Evolutionary conservation across 305 asterid species (phyloP).

Genomic region (Solanum aculeatissimum): DNA sequence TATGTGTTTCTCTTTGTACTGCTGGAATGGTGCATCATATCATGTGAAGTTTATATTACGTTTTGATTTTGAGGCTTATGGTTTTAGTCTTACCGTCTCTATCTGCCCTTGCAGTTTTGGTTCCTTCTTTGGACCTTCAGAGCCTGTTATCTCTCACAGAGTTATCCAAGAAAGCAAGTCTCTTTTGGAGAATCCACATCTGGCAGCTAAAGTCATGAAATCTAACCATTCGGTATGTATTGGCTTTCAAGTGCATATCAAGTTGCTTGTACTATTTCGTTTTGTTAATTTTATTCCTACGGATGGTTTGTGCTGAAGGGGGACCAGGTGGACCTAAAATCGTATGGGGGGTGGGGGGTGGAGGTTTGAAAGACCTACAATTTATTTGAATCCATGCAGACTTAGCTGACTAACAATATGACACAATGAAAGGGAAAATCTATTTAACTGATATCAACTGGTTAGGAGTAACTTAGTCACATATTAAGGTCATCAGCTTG

Average conservation of each 20-base stretch:
- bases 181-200: conserved; percentile 68
- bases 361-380: background rate
- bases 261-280: background rate
- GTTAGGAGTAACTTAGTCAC: background rate
- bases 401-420: background rate
- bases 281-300: background rate
- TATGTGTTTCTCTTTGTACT: background rate
- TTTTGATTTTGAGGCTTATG: background rate
- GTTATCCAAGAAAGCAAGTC: conserved; percentile 97
- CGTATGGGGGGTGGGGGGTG: background rate
- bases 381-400: background rate
- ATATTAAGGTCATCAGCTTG: background rate
- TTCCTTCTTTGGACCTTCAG: conserved; percentile 93
- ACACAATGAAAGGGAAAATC: background rate
- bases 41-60: background rate
- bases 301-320: background rate
- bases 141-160: conserved; percentile 84
- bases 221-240: conserved; percentile 33
- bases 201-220: conserved; percentile 49
- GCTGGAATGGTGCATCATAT: background rate
- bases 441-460: background rate
- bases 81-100: background rate
- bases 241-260: background rate
- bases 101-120: conserved; percentile 56
- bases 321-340: background rate